A percentile compares a stretch with the other conserved stretches of the same genome.
phyloP scores from a whole-genome alignment of 2,329 filamentous ascomycete genomes.

The Lachnellula arida region DNA sequence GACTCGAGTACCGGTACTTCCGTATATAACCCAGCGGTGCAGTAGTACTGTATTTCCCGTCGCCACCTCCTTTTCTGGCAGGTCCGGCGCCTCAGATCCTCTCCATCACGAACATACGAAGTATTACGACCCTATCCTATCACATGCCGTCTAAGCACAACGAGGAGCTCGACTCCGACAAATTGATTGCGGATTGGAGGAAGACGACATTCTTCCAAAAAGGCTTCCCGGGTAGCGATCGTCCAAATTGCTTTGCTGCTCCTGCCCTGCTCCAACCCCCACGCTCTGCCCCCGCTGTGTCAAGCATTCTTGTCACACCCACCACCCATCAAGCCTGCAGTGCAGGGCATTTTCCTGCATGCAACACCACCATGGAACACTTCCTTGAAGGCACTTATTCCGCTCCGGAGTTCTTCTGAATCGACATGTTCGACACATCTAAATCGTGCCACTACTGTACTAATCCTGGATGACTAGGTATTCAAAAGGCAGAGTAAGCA shows the following conservation, averaged over 20 bases:
- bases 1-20: neutral
- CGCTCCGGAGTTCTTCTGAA: neutral
- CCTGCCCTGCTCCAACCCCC: slow-evolving; percentile 5
- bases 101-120: no score
- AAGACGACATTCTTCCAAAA: neutral
- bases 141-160: neutral
- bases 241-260: slow-evolving; percentile 15
- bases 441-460: neutral
- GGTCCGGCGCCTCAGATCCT: no score
- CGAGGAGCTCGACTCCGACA: neutral
- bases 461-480: neutral
- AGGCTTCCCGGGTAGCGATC: neutral
- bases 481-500: neutral
- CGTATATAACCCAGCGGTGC: neutral
- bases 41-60: neutral
- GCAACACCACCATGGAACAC: neutral
- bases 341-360: neutral
- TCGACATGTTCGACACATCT: neutral
- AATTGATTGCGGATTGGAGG: neutral
- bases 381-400: neutral
- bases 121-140: neutral
- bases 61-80: neutral
- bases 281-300: slow-evolving; percentile 12
- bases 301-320: slow-evolving; percentile 21
- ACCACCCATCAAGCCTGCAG: slow-evolving; percentile 2